These are phyloP conservation scores for Dendryphion nanum DNA, from an alignment of 2,329 filamentous ascomycete genomes.

Conservation along the genomic window DNA sequence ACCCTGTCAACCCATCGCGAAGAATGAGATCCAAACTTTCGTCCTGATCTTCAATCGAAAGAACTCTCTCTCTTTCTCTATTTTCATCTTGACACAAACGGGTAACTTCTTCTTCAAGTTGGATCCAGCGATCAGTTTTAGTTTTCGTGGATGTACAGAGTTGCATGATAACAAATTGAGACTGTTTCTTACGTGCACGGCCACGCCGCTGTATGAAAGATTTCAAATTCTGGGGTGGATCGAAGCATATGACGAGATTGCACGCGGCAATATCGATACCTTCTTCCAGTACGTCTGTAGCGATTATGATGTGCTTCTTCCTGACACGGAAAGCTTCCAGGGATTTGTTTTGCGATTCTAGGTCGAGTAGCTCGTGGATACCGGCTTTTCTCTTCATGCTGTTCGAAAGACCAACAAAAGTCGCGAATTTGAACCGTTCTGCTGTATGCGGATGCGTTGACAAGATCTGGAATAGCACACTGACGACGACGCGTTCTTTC, in stretches of 20 bases:
- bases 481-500: slow-evolving; percentile 45
- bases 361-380: slow-evolving; percentile 50
- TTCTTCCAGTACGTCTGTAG: slow-evolving; percentile 60
- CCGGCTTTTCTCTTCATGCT: slow-evolving; percentile 42
- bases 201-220: slow-evolving; percentile 66
- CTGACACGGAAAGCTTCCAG: slow-evolving; percentile 55
- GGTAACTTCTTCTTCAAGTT: slow-evolving; percentile 72
- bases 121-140: slow-evolving; percentile 56
- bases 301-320: slow-evolving; percentile 56
- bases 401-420: slow-evolving; percentile 54
- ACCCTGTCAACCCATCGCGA: slow-evolving; percentile 25
- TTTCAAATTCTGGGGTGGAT: slow-evolving; percentile 60
- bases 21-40: slow-evolving; percentile 34
- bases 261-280: slow-evolving; percentile 63
- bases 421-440: slow-evolving; percentile 41
- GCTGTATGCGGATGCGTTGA: slow-evolving; percentile 26
- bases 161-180: slow-evolving; percentile 55
- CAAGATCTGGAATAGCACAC: slow-evolving; percentile 40
- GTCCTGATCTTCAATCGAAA: slow-evolving; percentile 50
- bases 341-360: slow-evolving; percentile 49
- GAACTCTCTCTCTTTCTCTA: slow-evolving; percentile 49
- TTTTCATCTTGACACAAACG: slow-evolving; percentile 64
- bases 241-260: slow-evolving; percentile 64
- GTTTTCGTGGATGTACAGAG: slow-evolving; percentile 31
- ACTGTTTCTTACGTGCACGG: slow-evolving; percentile 58